Conservation (phyloP, 1,284 basidiomycete species). For the Sporisorium graminicola region DNA sequence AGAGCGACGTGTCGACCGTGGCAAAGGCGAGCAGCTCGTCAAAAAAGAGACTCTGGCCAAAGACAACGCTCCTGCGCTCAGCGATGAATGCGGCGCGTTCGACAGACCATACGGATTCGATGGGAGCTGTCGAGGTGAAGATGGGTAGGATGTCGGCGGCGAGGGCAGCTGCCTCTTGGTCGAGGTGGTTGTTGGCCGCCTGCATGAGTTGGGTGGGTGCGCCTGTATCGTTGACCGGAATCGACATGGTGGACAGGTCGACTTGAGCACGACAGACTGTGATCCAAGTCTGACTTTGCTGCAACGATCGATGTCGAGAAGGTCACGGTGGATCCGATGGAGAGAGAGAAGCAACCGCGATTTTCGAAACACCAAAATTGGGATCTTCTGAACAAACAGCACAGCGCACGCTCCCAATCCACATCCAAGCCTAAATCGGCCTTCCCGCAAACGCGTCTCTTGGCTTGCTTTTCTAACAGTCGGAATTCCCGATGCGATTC, state of each 20-base stretch:
- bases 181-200: conserved; percentile 10
- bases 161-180: conserved; percentile 34
- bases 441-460: background rate
- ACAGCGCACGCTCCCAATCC: conserved; percentile 9
- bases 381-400: background rate
- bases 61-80: conserved; percentile 16
- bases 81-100: conserved; percentile 20
- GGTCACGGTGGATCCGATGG: background rate
- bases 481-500: conserved; percentile 7
- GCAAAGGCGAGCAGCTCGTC: conserved; percentile 50
- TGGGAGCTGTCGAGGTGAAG: conserved; percentile 30
- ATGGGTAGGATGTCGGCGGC: conserved; percentile 37
- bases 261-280: conserved; percentile 1
- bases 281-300: background rate
- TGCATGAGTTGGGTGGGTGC: background rate
- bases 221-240: conserved; percentile 17
- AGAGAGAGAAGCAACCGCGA: background rate
- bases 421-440: background rate
- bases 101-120: conserved; percentile 32
- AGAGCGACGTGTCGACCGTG: conserved; percentile 38
- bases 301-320: conserved; percentile 1
- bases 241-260: conserved; percentile 8
- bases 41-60: conserved; percentile 43
- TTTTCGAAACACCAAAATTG: background rate
- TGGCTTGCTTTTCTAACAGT: background rate